These are phyloP conservation scores for Millerago galiae DNA, from an alignment of 805 yeast species.

Conservation along the genomic window DNA sequence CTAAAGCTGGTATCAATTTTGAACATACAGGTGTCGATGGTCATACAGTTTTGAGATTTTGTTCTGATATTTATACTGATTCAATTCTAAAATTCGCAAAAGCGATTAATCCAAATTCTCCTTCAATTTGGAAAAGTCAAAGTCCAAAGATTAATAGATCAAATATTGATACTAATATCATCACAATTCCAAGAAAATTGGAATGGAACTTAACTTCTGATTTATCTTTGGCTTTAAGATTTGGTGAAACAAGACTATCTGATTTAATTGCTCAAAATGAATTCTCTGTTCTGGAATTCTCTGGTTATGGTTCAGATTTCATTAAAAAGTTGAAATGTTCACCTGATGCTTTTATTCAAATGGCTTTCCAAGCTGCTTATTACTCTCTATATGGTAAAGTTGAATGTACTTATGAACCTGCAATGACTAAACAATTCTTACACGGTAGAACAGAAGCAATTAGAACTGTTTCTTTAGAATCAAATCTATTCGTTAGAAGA, in stretches of 20 bases:
- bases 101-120: constrained; percentile 64
- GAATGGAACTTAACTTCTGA: constrained; percentile 85
- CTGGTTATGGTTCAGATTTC: constrained; percentile 60
- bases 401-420: constrained; percentile 93
- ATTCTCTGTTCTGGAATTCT: constrained; percentile 71
- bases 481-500: constrained; percentile 76
- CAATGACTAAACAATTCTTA: constrained; percentile 82
- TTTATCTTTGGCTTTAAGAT: constrained; percentile 69
- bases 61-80: constrained; percentile 86
- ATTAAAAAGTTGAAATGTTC: constrained; percentile 83
- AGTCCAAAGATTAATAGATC: constrained; percentile 44
- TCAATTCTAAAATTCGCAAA: constrained; percentile 82
- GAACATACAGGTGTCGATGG: constrained; percentile 97
- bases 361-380: constrained; percentile 90
- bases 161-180: constrained; percentile 37
- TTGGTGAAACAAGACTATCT: constrained; percentile 84
- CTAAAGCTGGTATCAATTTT: constrained; percentile 88
- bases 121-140: constrained; percentile 57
- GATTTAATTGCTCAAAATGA: constrained; percentile 89
- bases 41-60: constrained; percentile 84
- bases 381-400: constrained; percentile 89
- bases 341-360: constrained; percentile 92
- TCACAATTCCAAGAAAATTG: constrained; percentile 75
- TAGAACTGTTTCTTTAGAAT: constrained; percentile 74
- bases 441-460: constrained; percentile 95